Percentiles rank a stretch among this genome's conserved stretches.
These are phyloP conservation scores for Claviceps capensis DNA, from an alignment of 2,329 filamentous ascomycete species.

Conservation along the genomic window DNA sequence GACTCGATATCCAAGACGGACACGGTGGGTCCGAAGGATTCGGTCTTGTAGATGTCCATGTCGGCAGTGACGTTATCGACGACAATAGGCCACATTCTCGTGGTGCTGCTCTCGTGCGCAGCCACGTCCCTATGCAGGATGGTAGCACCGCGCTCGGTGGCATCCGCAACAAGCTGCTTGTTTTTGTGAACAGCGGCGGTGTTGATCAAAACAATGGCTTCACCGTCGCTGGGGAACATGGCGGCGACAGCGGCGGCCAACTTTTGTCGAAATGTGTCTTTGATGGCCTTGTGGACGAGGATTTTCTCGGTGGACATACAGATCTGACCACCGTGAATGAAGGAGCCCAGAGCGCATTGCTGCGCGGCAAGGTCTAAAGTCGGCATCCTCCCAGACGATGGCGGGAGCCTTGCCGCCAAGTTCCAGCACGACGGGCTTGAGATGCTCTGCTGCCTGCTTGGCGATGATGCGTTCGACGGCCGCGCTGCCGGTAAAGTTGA, in stretches of 20 bases:
- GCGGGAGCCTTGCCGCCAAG: conserved; percentile 71
- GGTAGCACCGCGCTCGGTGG: conserved; percentile 50
- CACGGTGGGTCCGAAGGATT: conserved; percentile 67
- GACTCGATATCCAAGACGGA: conserved; percentile 50
- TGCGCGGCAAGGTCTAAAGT: conserved; percentile 61
- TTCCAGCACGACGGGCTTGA: conserved; percentile 72
- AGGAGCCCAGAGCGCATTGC: conserved; percentile 55
- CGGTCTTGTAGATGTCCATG: conserved; percentile 64
- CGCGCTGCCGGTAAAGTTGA: conserved; percentile 79
- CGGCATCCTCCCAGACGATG: conserved; percentile 68
- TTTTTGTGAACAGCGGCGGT: conserved; percentile 52
- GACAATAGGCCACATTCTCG: conserved; percentile 49
- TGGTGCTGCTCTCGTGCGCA: conserved; percentile 17
- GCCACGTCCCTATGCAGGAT: conserved; percentile 27
- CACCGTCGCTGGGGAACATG: conserved; percentile 41
- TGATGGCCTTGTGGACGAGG: conserved; percentile 37
- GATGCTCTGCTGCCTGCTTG: conserved; percentile 51
- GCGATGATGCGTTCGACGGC: conserved; percentile 60
- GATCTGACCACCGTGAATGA: conserved; percentile 64
- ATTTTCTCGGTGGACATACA: conserved; percentile 80
- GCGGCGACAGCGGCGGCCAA: conserved; percentile 25
- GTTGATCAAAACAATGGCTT: conserved; percentile 57
- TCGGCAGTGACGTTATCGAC: conserved; percentile 44
- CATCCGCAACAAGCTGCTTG: conserved; percentile 52
- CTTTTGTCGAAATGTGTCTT: conserved; percentile 30